A percentile compares a stretch with the other conserved stretches of the same genome.
phyloP scores from a whole-genome alignment of 495 filamentous ascomycete genomes.

The Penicillium antarcticum region DNA sequence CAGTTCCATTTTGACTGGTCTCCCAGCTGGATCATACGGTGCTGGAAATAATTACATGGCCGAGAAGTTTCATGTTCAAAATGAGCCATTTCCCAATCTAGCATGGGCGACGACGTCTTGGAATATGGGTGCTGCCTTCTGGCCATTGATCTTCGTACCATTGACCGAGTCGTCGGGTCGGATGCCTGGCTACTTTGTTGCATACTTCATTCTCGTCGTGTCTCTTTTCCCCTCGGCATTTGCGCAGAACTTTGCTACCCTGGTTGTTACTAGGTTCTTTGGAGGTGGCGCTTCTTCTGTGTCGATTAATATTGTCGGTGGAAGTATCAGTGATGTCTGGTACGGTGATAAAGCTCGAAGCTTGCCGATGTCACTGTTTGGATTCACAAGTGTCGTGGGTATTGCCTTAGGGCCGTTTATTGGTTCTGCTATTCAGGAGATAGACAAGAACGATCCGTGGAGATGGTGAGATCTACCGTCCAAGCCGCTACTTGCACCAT shows the following conservation, averaged over 20 bases:
- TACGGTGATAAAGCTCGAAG: conserved; percentile 35
- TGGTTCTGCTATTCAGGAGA: conserved; percentile 35
- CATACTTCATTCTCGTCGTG: conserved; percentile 45
- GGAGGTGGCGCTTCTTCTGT: conserved; percentile 47
- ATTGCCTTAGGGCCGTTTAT: conserved; percentile 50
- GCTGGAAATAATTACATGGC: conserved; percentile 38
- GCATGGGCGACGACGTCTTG: conserved; percentile 49
- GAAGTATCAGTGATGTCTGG: conserved; percentile 46
- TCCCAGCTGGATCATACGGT: conserved; percentile 42
- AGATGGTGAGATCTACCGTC: conserved; percentile 30
- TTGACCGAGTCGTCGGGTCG: conserved; percentile 51
- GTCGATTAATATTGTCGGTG: conserved; percentile 45
- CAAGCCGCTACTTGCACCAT: not conserved
- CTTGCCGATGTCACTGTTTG: conserved; percentile 44
- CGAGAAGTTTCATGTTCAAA: conserved; percentile 39
- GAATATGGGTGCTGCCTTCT: conserved; percentile 53
- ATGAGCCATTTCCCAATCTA: conserved; percentile 41
- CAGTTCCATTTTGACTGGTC: conserved; percentile 40
- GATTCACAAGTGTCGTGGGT: conserved; percentile 41
- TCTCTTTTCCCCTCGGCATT: conserved; percentile 50
- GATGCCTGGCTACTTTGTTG: conserved; percentile 45
- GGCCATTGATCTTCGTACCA: conserved; percentile 49
- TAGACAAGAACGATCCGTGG: conserved; percentile 37
- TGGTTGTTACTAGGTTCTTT: conserved; percentile 49
- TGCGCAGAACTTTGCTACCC: conserved; percentile 50